A percentile compares a stretch with the other conserved stretches of the same genome.
Evolutionary conservation across 108 stramenopile genomes (phyloP).

Genomic region (Aureococcus anophagefferens): DNA sequence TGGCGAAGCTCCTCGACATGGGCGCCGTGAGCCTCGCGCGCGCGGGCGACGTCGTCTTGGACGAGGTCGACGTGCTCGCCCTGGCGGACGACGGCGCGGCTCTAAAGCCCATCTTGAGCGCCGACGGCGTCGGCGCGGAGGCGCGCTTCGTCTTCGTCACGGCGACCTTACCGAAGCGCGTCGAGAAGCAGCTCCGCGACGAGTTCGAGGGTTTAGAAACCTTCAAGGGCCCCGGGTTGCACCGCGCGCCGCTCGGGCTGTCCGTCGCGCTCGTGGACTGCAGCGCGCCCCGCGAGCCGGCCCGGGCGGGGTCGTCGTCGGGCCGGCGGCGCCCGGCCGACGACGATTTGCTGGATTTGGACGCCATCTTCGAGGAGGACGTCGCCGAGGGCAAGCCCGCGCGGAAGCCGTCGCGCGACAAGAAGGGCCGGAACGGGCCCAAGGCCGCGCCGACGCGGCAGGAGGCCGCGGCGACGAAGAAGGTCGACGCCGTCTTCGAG

Average conservation of each 20-base stretch:
- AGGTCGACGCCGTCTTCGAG: conserved; percentile 30
- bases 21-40: conserved; percentile 17
- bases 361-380: too few relatives aligned
- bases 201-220: conserved; percentile 63
- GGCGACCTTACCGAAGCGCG: conserved; percentile 72
- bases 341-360: too few relatives aligned
- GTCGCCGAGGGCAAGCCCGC: too few relatives aligned
- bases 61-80: conserved; percentile 88
- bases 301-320: too few relatives aligned
- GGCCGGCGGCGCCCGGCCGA: too few relatives aligned
- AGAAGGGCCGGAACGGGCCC: too few relatives aligned
- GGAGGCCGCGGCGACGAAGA: background rate
- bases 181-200: conserved; percentile 51
- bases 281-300: background rate
- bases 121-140: conserved; percentile 38
- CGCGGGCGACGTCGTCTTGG: conserved; percentile 59
- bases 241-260: conserved; percentile 55
- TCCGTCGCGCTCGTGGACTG: background rate
- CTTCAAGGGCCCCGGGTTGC: conserved; percentile 77
- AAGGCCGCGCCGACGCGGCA: too few relatives aligned
- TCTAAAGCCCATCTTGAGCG: too few relatives aligned
- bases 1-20: conserved; percentile 69
- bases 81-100: conserved; percentile 13
- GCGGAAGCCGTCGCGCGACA: too few relatives aligned
- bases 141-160: conserved; percentile 87